Base-by-base conservation (phyloP, 2,329 filamentous ascomycete genomes). In the Ophioceras dolichostomum region DNA sequence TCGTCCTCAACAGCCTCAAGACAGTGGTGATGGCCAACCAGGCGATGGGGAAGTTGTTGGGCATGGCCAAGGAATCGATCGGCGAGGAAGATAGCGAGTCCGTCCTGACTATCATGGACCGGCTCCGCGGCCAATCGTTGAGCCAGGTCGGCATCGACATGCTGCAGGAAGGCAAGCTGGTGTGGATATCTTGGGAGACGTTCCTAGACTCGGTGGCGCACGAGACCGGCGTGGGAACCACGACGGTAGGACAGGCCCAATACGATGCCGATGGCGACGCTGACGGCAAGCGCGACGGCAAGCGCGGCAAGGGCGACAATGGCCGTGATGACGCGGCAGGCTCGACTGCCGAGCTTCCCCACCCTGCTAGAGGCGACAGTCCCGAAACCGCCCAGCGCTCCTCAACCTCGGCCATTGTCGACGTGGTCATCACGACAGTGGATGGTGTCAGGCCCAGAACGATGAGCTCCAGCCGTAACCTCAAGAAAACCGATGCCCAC, bases 11-110 rank as follows among this genome's bases (percentile, higher is more conserved):
- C 36, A 73, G 67, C 26, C 49, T 72, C 21, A 87, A 86, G 56
- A 82, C 77, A 0, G 70, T 87, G 3, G 67, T 83, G 1, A 56
- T 87, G 29, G 82, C 80, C 22, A 88, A 88, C 47, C 79, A 86
- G 46, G 77, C 83, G 16, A 79, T 86, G 72, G 79, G 76, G 1
- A 68, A 74, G 38, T 58, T 88, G 48, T 58, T 88, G 17, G 78
- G 75, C 4, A 62, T 83, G 34, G 62, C 73, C 19, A 44, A 51
- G 3, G 61, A 64, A 13, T 55, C 62, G 17, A 48, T 55, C 31
- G 54, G 54, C 16, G 52, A 55, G n/a, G 47, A 58, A 4, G 57
- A 56, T 19, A 56, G 58, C 13, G 57, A 65, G 29, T 61, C 64
- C 33, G 50, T 54, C 5, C 53, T 60, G 3, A 61, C 61, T 9